These are phyloP conservation scores for Emergomyces orientalis DNA, from an alignment of 2,329 filamentous ascomycete genomes.

Conservation along the genomic window DNA sequence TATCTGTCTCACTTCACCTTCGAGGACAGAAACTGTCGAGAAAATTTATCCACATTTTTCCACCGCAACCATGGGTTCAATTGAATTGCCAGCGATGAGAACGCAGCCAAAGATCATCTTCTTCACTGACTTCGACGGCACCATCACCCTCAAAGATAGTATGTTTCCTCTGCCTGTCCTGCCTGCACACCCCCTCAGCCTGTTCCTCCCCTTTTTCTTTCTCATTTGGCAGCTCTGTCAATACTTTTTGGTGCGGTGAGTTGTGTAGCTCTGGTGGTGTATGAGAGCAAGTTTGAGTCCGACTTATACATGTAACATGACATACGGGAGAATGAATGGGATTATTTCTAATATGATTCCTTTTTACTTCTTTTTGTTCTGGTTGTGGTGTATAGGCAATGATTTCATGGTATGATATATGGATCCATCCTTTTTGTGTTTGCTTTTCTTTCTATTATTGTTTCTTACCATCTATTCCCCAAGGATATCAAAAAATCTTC, in stretches of 20 bases:
- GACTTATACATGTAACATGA: not conserved
- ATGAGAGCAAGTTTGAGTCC: not conserved
- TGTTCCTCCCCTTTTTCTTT: not conserved
- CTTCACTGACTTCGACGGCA: conserved; percentile 98
- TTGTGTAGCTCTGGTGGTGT: not conserved
- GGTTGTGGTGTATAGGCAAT: conserved; percentile 43
- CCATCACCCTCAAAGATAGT: conserved; percentile 69
- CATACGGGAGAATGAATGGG: not conserved
- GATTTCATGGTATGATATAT: conserved; percentile 48
- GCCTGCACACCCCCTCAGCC: too few relatives aligned
- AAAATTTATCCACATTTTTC: not conserved
- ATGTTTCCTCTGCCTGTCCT: conserved; percentile 22
- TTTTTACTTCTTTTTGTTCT: conserved; percentile 10
- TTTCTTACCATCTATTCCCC: not conserved
- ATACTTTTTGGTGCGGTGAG: not conserved
- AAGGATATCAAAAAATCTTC: not conserved
- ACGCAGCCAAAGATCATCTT: conserved; percentile 81
- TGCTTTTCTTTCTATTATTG: not conserved
- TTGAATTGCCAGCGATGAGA: conserved; percentile 33
- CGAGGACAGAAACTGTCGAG: not conserved
- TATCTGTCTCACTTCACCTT: not conserved
- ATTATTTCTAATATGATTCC: not conserved
- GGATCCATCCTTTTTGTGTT: not conserved
- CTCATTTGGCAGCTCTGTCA: not conserved
- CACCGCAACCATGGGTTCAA: conserved; percentile 13